Base-by-base conservation (phyloP, 257 asterid species). In the Marsdenia floribunda region DNA sequence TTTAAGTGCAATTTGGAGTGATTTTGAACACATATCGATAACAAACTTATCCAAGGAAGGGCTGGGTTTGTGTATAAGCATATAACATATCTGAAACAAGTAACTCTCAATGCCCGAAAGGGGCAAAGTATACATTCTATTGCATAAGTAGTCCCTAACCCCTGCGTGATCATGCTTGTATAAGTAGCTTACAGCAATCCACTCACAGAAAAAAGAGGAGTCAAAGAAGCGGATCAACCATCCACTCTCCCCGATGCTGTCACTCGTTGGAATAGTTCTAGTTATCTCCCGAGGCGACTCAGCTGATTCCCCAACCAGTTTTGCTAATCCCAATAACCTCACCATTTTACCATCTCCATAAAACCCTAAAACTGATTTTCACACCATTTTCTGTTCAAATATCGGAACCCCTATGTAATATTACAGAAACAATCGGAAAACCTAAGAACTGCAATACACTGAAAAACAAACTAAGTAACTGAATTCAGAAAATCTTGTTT, bases 171-270 rank as follows among this genome's bases (percentile, higher is more conserved):
- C 91, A 85, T 92, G 97, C 87, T 89, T 92, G 86, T 92, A 92
- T 68, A 92, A 91, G 85, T 92, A 92, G 86, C 97, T 92, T 65
- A 92, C 97, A 47, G 97, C 97, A 82, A 92, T 92, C 97, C 97
- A 92, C 85, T 92, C 97, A 78, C 97, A 92, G 86, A 92, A 92
- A 49, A 92, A 92, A 1, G 97, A 74, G 15, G 97, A 92, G 81
- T 92, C 96, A 37, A 92, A 92, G 86, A 92, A 92, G 54, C 97
- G 88, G 74, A 92, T 90, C 3, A 92, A 85, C 96, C 96, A 92
- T n/a, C 97, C 97, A 76, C 96, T 88, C 82, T 92, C 97, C 3
- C 96, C 97, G 67, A 83, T 80, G 80, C 69, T 80, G 73, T 90
- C 97, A 78, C 96, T 92, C 19, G 96, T 92, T 74, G 96, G 96